Base-by-base conservation (phyloP, 768 basidiomycete species). In the Xerocomus potaroensis region DNA sequence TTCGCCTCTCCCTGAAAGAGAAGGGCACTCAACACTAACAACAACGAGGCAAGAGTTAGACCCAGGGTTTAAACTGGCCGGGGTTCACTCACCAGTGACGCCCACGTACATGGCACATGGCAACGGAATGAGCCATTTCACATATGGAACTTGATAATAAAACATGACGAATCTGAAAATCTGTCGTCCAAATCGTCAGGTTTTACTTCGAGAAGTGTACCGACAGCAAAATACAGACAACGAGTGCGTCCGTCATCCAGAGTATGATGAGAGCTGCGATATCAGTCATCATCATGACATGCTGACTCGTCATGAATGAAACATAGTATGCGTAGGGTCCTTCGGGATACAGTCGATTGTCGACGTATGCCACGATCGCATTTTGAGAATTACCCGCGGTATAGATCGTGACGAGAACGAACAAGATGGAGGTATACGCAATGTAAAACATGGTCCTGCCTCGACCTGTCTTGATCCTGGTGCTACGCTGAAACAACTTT, bases 241-340 rank as follows among this genome's bases (percentile, higher is more conserved):
- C 62, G 26, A 63, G 30, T 4, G 47, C 58, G 37, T 63, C 64
- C 41, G 62, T 59, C 62, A 63, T 52, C 62, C 62, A 63, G 36
- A 66, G 45, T 40, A 63, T 64, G 12, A 66, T 29, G 19, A 57
- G n/a, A 21, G 57, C 44, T 4, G 47, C 11, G 39, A 64, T 2
- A 42, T 58, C 64, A 35, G 44, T 53, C 52, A 64, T 52, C 41
- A 59, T n/a, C 57, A 59, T 59, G 40, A 39, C 35, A 15, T 14
- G 37, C 44, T 64, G 56, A 31, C 52, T 40, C n/a, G 51, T 47
- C 64, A 63, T 66, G 39, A 41, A 66, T 31, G 16, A 36, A 26
- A 54, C 33, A 18, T 42, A 57, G 32, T 60, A 69, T 18, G 49
- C 34, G 23, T 42, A 61, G 14, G 65, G 61, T 8, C 64, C 64